Evolutionary conservation across 768 basidiomycete species (phyloP), one percentile per base, ranked within the genome.

Genomic region (Podaxis sp.): DNA sequence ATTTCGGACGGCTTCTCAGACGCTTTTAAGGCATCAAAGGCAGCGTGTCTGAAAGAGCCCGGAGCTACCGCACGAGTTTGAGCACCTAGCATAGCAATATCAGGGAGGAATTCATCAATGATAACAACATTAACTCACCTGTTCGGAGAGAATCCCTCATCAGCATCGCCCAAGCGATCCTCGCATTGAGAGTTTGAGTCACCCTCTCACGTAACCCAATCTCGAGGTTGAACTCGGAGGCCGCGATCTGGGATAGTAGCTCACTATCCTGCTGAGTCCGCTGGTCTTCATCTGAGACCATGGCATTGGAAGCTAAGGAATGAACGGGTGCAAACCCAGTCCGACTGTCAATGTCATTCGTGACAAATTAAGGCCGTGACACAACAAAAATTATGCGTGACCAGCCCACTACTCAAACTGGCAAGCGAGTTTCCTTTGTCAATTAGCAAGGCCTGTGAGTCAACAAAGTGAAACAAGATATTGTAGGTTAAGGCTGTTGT

Each of bases 101-200:
- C 9, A 50, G n/a, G 14, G 10, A 5, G 18, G 3, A 40, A 14
- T 55, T 55, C 14, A 28, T 18, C 44, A 28, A 16, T n/a, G 48
- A 23, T 7, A 27, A 23, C 59, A 18, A 5, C 28, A 21, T 21
- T 27, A 50, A 50, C 63, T 40, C 35, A 76, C 74, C 73, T 63
- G 72, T 66, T 55, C 66, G 47, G 23, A 81, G 65, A 32, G 74
- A 68, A 37, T 79, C 71, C 61, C 77, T 74, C 36, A 84, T 66
- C 35, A 74, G 48, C n/a, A 70, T 51, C 40, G 80, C 82, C 83
- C 82, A 83, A 55, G 74, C 69, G 38, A 84, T 80, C 37, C 82
- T 74, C 6, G 76, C 73, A 63, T 81, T 71, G 32, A 81, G 62
- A 3, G 77, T 77, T 53, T 73, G 67, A 16, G 72, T 70, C 32